Percentiles rank a stretch among this genome's conserved stretches.
Conservation (phyloP, 148 eudicot species). For the Chenopodium formosanum region DNA sequence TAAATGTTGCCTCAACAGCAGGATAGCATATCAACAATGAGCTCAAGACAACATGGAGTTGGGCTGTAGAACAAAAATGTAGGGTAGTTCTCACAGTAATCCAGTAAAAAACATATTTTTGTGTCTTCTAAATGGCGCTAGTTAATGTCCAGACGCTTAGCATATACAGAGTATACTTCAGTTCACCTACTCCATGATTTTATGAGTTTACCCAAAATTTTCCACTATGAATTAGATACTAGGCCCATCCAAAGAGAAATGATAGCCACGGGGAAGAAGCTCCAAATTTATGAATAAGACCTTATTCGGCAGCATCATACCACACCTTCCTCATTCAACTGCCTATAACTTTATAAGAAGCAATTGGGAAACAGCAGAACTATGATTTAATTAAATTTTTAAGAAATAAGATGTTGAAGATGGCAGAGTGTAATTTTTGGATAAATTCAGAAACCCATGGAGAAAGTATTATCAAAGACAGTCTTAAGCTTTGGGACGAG, state of each 20-base stretch:
- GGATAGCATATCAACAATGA: background rate
- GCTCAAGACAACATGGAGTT: background rate
- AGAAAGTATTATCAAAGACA: background rate
- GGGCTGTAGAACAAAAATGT: background rate
- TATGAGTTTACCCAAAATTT: background rate
- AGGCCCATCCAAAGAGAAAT: no score
- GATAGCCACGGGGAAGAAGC: no score
- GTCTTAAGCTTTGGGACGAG: background rate
- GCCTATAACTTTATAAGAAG: no score
- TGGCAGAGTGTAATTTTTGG: no score
- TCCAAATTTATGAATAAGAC: no score
- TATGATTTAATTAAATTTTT: no score
- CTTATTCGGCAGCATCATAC: no score
- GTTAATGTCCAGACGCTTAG: background rate
- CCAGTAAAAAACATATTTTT: background rate
- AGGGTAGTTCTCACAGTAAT: background rate
- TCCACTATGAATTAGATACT: no score
- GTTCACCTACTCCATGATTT: background rate
- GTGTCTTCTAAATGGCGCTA: background rate
- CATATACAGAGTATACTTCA: no score
- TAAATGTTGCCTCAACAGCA: background rate
- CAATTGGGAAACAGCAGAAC: no score
- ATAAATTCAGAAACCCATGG: background rate
- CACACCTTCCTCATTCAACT: no score
- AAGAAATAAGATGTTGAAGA: no score